phyloP scores from a whole-genome alignment of 768 basidiomycete genomes.

The Lactifluus volemus region DNA sequence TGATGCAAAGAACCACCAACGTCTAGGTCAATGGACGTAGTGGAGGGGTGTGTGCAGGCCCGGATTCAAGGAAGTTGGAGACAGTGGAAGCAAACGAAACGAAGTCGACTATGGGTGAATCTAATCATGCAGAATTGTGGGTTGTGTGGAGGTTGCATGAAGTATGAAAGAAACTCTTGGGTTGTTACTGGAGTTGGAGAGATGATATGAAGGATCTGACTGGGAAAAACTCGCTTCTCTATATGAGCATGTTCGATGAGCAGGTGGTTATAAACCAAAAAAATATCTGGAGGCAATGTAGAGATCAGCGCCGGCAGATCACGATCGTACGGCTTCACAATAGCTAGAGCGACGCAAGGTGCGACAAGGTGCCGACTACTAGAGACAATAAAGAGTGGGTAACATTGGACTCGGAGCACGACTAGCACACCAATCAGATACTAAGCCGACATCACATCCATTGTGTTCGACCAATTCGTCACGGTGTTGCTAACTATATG shows the following conservation, averaged over 20 bases:
- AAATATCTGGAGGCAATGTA: not conserved
- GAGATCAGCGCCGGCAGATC: not conserved
- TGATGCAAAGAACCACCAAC: not conserved
- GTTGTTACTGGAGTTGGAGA: not conserved
- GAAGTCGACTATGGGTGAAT: not conserved
- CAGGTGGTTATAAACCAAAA: not conserved
- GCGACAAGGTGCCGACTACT: not conserved
- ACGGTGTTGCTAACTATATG: not conserved
- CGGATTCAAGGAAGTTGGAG: not conserved
- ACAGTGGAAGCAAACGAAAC: not conserved
- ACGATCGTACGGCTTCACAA: not conserved
- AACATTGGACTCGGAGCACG: not conserved
- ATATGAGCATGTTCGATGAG: not conserved
- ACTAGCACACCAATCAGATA: not conserved
- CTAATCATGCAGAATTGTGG: not conserved
- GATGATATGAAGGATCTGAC: not conserved
- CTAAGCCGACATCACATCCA: not conserved
- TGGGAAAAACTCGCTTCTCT: not conserved
- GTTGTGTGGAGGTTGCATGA: not conserved
- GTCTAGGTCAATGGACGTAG: not conserved
- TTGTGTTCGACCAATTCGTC: not conserved
- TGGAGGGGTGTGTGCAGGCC: not conserved
- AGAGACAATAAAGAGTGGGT: not conserved
- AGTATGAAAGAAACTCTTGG: not conserved
- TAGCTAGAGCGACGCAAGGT: not conserved